Percentiles rank a stretch among this genome's conserved stretches.
Conservation (phyloP, 140 eudicot species). For the Cichorium intybus region DNA sequence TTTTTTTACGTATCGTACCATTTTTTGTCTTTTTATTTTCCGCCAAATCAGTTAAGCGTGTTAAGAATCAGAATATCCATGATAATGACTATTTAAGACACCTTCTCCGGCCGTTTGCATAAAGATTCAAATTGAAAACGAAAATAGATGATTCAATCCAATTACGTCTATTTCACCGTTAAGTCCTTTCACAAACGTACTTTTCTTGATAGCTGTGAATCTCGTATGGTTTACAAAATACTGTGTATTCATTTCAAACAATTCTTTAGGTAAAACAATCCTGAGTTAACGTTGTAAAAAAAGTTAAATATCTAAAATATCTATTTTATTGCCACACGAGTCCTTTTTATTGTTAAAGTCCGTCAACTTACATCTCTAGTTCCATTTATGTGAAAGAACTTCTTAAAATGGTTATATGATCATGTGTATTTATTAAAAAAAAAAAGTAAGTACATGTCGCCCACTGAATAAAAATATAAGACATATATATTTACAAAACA, state of each 20-base stretch:
- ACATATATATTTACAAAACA: too few species aligned
- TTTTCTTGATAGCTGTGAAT: not conserved
- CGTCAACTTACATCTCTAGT: not conserved
- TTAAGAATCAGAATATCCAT: conserved; percentile 11
- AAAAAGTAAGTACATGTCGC: too few species aligned
- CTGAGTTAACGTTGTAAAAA: too few species aligned
- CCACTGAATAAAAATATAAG: too few species aligned
- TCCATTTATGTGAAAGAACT: too few species aligned
- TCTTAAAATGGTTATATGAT: too few species aligned
- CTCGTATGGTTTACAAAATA: not conserved
- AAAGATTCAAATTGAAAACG: not conserved
- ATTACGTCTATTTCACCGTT: not conserved
- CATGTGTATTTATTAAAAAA: too few species aligned
- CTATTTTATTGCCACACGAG: too few species aligned
- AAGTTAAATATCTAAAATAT: too few species aligned
- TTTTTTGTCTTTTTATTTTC: not conserved
- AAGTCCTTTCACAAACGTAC: not conserved
- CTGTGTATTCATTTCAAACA: not conserved
- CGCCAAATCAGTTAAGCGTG: not conserved
- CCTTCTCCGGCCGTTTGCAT: not conserved
- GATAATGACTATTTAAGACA: conserved; percentile 5
- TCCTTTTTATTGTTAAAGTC: too few species aligned
- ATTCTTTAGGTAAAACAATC: not conserved
- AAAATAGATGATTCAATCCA: not conserved
- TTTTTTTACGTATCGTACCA: not conserved